phyloP scores from a whole-genome alignment of 1,284 basidiomycete species.

The Phylloboletellus chloephorus region DNA sequence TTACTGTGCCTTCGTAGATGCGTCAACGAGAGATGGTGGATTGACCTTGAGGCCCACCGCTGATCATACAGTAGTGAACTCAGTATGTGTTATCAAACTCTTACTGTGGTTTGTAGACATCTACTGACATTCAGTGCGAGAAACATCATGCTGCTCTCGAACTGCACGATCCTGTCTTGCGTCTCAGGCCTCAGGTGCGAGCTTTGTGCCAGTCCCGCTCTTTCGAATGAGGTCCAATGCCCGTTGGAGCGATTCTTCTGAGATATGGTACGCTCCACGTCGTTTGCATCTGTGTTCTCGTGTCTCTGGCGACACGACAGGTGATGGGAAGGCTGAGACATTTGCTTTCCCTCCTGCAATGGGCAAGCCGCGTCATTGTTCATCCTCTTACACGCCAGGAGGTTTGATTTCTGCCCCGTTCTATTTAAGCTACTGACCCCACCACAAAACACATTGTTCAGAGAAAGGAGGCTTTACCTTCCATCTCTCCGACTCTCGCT shows the following conservation, averaged over 20 bases:
- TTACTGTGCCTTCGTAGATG: too few species aligned
- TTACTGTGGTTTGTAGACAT: slow-evolving; percentile 45
- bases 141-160: slow-evolving; percentile 62
- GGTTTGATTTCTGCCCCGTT: slow-evolving; percentile 35
- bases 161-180: slow-evolving; percentile 63
- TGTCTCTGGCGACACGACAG: slow-evolving; percentile 67
- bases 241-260: slow-evolving; percentile 54
- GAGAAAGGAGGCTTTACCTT: slow-evolving; percentile 31
- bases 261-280: slow-evolving; percentile 70
- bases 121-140: slow-evolving; percentile 63
- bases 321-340: slow-evolving; percentile 32
- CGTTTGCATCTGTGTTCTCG: slow-evolving; percentile 66
- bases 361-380: slow-evolving; percentile 45
- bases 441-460: slow-evolving; percentile 11
- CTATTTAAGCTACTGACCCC: not conserved
- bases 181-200: slow-evolving; percentile 63
- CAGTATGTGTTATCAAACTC: slow-evolving; percentile 35
- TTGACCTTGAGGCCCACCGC: too few species aligned
- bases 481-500: too few species aligned
- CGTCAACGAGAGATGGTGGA: too few species aligned
- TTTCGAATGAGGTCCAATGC: slow-evolving; percentile 63
- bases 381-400: slow-evolving; percentile 66
- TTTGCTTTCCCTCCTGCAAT: not conserved
- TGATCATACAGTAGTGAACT: slow-evolving; percentile 55
- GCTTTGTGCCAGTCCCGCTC: slow-evolving; percentile 70